Conservation (phyloP, 768 basidiomycete species). For the Mycena vitilis region DNA sequence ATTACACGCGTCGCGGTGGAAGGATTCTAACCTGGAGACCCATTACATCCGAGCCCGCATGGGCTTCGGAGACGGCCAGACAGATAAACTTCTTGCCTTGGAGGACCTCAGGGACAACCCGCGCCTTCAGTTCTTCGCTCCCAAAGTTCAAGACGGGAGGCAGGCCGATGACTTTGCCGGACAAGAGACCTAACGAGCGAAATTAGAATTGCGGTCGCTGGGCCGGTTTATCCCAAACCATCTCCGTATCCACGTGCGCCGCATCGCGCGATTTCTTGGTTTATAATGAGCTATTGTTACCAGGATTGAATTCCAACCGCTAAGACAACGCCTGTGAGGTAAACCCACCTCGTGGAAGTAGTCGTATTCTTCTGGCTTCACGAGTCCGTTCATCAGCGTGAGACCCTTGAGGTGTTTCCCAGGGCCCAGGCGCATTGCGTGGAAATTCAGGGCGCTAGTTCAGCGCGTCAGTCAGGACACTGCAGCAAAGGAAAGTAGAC, state of each 20-base stretch:
- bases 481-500: constrained; percentile 62
- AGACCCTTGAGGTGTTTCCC: constrained; percentile 91
- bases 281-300: constrained; percentile 72
- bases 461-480: constrained; percentile 52
- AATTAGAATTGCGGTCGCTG: constrained; percentile 20
- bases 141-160: constrained; percentile 94
- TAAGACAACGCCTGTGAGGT: neutral
- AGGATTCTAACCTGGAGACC: constrained; percentile 56
- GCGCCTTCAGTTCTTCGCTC: constrained; percentile 67
- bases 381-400: constrained; percentile 82
- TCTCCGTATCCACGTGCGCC: constrained; percentile 86
- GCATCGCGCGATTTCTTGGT: constrained; percentile 82
- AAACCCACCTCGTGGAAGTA: constrained; percentile 85
- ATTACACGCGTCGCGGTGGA: neutral
- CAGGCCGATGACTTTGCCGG: constrained; percentile 86
- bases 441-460: constrained; percentile 71
- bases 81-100: constrained; percentile 86
- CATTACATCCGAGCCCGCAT: constrained; percentile 87
- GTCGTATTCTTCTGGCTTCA: constrained; percentile 89
- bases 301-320: constrained; percentile 9
- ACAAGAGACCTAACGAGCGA: constrained; percentile 64
- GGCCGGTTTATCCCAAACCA: constrained; percentile 52
- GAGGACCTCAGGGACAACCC: constrained; percentile 75
- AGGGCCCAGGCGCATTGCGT: constrained; percentile 95
- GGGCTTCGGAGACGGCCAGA: constrained; percentile 90